Evolutionary conservation across 116 monocot species (phyloP), one percentile per base, ranked within the genome.

Genomic region (Papilionanthe hybrid): DNA sequence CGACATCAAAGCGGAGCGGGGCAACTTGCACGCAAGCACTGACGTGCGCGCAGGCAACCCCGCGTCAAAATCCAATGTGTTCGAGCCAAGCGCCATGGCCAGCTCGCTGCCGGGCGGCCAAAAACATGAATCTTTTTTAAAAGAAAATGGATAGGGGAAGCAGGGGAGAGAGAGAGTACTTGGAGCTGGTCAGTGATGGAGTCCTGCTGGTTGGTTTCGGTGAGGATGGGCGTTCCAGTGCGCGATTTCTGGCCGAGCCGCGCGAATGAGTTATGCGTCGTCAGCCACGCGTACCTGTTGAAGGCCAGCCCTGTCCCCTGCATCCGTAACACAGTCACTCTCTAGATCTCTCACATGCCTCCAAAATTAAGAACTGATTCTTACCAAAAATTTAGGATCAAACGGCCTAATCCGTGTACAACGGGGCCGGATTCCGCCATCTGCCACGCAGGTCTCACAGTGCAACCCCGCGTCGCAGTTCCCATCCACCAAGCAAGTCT

Each of bases 251-350:
- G 78, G 1, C 86, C 89, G 18, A 86, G 74, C 55, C 50, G 53
- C 1, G 97, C 92, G 81, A 91, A 98, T 55, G 97, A 94, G 83
- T 98, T 98, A 88, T 98, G 98, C 76, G 98, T 98, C 77, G 98
- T 98, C 75, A 94, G 89, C 98, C 98, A 98, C 27, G 94, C 84
- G 86, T 94, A 98, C 83, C 81, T 50, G 78, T 98, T 98, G 86
- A 98, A 98, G 23, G 92, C 84, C 37, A 98, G 48, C 22, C 82
- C 82, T n/a, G 78, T 86, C 78, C 78, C 89, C 96, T 93, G 79
- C 49, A 13, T 11, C 53, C 18, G 29, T 19, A 9, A 68, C 69
- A 5, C 78, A 56, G 42, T 58, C 66, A 7, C 5, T 25, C 63
- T 3, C 49, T 11, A 11, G 27, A 63, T 63, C 9, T 63, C 5